phyloP scores from a whole-genome alignment of 768 basidiomycete species.

The Agrocybe chaxingu region DNA sequence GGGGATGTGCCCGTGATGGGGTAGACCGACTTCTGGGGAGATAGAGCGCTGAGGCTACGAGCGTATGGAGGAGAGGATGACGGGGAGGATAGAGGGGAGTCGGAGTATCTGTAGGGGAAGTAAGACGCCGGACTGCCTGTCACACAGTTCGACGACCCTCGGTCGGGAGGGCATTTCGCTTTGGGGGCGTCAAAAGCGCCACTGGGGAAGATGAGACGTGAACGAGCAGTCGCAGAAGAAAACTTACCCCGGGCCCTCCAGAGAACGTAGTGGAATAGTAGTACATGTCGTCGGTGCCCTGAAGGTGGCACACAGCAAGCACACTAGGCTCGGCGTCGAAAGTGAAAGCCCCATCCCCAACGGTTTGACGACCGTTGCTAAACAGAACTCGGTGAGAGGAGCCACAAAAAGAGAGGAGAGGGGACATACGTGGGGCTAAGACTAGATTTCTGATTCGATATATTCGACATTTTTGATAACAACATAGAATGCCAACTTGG shows the following conservation, averaged over 20 bases:
- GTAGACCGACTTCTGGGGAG: conserved; percentile 13
- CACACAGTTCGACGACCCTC: conserved; percentile 96
- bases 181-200: conserved; percentile 94
- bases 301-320: conserved; percentile 81
- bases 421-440: conserved; percentile 84
- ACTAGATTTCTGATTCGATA: conserved; percentile 81
- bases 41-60: conserved; percentile 12
- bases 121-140: conserved; percentile 84
- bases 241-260: conserved; percentile 84
- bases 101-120: conserved; percentile 35
- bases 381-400: conserved; percentile 15
- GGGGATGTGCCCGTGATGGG: conserved; percentile 29
- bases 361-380: conserved; percentile 95
- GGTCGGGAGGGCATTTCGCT: conserved; percentile 89
- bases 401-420: background rate
- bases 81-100: conserved; percentile 38
- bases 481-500: conserved; percentile 90
- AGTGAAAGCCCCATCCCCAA: conserved; percentile 94
- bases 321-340: conserved; percentile 77
- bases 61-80: conserved; percentile 19
- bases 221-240: background rate
- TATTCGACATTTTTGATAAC: conserved; percentile 68
- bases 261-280: conserved; percentile 93
- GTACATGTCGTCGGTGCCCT: conserved; percentile 80
- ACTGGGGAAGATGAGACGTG: conserved; percentile 40